Base-by-base conservation (phyloP, 176 grass and related monocot species). In the Chrysopogon serrulatus region DNA sequence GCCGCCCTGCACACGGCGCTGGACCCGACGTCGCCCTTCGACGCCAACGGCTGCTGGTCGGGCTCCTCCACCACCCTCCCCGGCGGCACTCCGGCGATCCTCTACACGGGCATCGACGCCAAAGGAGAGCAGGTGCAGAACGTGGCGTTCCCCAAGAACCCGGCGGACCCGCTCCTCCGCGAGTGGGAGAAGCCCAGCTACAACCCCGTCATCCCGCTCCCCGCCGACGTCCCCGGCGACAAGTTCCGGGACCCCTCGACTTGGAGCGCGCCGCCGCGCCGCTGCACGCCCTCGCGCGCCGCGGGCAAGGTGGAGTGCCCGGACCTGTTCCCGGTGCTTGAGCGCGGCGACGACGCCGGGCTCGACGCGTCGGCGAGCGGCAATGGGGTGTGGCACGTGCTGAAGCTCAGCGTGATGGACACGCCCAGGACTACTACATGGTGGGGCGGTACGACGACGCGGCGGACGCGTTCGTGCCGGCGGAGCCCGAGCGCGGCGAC, bases 11-110 rank as follows among this genome's bases (percentile, higher is more conserved):
- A 56, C 1, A 65, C 34, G 3, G 95, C 86, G 2, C 21, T 97
- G 5, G 63, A 88, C 27, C 88, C 86, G 21, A 89, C 90, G 10
- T 60, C 83, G 11, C 78, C 82, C 2, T 98, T 90, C 56, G 95
- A 98, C 82, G 43, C 56, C 85, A 82, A 93, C 73, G 95, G 95
- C 3, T 91, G 88, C 74, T 92, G 77, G 83, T 94, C 95, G 5
- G 95, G 95, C n/a, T 97, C 95, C 11, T 49, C 81, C 84, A 94
- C 95, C 48, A 39, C 93, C 48, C 86, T 92, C 19, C 77, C 86
- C 8, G 88, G 41, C 61, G 78, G 86, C 85, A 61, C 4, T 8
- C 89, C 92, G 1, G 88, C 62, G 70, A 85, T 98, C 32, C 82
- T 98, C 71, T 98, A 98, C 90, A 91, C 95, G 0, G 92, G 95